Evolutionary conservation across 345 rosid genomes (phyloP).

Genomic region (Sonneratia caseolaris): DNA sequence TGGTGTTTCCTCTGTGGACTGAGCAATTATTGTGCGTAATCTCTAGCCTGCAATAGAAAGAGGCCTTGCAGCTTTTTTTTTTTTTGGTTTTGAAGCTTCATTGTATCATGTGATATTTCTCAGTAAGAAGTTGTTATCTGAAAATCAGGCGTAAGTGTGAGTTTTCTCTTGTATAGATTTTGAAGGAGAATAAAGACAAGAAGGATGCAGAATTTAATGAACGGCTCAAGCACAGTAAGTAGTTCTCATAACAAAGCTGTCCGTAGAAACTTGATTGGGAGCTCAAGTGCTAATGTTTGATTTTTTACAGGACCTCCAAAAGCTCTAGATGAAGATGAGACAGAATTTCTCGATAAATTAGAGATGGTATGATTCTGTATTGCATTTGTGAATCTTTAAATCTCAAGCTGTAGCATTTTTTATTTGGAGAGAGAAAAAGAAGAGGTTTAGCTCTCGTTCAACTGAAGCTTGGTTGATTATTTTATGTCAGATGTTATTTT

Average conservation of each 20-base stretch:
- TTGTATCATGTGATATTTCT: not conserved
- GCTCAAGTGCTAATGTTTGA: not conserved
- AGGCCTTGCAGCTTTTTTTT: not conserved
- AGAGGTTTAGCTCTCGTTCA: not conserved
- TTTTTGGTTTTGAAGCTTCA: not conserved
- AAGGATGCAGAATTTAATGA: constrained; percentile 91
- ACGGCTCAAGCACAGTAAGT: constrained; percentile 90
- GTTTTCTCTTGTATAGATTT: constrained; percentile 32
- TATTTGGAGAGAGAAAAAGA: not conserved
- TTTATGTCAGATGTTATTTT: not conserved
- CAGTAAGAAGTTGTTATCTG: not conserved
- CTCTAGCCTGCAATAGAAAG: not conserved
- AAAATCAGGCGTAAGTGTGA: not conserved
- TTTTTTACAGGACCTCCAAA: constrained; percentile 77
- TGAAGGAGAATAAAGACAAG: constrained; percentile 96
- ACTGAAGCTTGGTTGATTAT: not conserved
- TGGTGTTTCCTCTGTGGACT: no score
- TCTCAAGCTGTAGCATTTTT: not conserved
- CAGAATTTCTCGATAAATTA: constrained; percentile 80
- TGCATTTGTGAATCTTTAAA: not conserved
- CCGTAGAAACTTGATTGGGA: not conserved
- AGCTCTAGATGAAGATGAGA: constrained; percentile 94
- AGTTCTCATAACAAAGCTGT: not conserved
- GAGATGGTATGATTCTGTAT: constrained; percentile 52
- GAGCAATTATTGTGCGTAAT: no score